Evolutionary conservation across 2,329 filamentous ascomycete species (phyloP), one percentile per base, ranked within the genome.

Genomic region (Blastomyces emzantsi): DNA sequence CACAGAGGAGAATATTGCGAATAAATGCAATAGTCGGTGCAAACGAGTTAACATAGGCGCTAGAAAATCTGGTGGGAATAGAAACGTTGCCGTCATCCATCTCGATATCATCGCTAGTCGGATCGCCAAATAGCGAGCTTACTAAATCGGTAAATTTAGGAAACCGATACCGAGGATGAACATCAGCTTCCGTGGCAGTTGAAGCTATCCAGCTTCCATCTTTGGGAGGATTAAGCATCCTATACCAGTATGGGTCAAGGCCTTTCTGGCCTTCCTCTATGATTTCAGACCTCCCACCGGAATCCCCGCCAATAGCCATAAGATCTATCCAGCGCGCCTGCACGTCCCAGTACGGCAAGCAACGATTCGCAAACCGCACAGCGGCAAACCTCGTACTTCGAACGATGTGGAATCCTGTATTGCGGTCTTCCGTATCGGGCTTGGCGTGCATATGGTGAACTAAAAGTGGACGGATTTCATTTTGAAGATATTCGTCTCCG

Each of bases 201-300:
- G 73, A 54, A 65, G 66, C 61, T 64, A 72, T 2, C 77, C 72
- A 51, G 75, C 75, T 45, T 75, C 78, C 68, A 51, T 79, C 76
- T 51, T 83, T 79, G 5, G 69, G 73, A 63, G 78, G 77, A 67
- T 88, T 87, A 15, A 87, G 75, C 72, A 88, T 83, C 57, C 79
- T 77, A 69, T 88, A 87, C 86, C 86, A 89, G 71, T 89, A 88
- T 13, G 87, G 87, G 75, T 96, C 91, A 3, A 97, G 81, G 0
- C 94, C 94, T 74, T 91, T 92, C 66, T 86, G 87, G 1, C 92
- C 94, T 77, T 97, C 93, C 72, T 99, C 94, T 0, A 90, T 77
- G 2, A 97, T 87, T 72, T 97, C 93, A 65, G 87, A 88, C 56
- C 89, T 85, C 72, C 92, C 89, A 60, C 85, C 83, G 2, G 78